Evolutionary conservation across 495 filamentous ascomycete species (phyloP), one percentile per base, ranked within the genome.

Genomic region (Penicillium manginii): DNA sequence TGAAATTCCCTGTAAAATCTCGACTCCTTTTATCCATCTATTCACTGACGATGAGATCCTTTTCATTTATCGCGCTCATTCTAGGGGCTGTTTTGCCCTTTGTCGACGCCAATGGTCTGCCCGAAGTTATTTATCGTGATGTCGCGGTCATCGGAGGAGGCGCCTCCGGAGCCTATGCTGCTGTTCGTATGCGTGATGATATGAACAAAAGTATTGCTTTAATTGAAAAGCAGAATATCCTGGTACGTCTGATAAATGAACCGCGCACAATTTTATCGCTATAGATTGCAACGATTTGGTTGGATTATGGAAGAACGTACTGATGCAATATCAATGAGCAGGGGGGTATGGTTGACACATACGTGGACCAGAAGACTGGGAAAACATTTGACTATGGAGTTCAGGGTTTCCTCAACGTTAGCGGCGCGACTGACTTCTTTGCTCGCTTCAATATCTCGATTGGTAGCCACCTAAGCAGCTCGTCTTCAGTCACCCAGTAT

Each of bases 71-170:
- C 15, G 35, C 15, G 1, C 15, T 37, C 2, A 33, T 3, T 9
- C 52, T 64, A 40, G 45, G 67, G 52, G 65, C 55, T 71, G 50
- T 29, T 0, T 50, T 51, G 29, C 52, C 58, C 15, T 14, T 61
- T 6, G 55, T 46, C 7, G 15, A 47, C 46, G 55, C 63, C 0
- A 51, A 35, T 17, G 19, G 11, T 26, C 17, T 57, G 23, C 26
- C 26, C 9, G 45, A 58, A 3, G 19, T 59, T 10, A 37, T 67
- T 19, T 43, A 59, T 19, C 52, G 57, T 42, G 75, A 78, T 63
- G 72, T 81, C 48, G 74, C 60, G 46, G 69, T 83, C 50, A 64
- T 83, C 26, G 78, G 80, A 35, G 78, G 80, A 23, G 78, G 80
- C 42, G 74, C 73, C 22, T 70, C 78, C 2, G 80, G 78, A 42